phyloP scores from a whole-genome alignment of 139 green algal species.

The Asterochloris sp. region DNA sequence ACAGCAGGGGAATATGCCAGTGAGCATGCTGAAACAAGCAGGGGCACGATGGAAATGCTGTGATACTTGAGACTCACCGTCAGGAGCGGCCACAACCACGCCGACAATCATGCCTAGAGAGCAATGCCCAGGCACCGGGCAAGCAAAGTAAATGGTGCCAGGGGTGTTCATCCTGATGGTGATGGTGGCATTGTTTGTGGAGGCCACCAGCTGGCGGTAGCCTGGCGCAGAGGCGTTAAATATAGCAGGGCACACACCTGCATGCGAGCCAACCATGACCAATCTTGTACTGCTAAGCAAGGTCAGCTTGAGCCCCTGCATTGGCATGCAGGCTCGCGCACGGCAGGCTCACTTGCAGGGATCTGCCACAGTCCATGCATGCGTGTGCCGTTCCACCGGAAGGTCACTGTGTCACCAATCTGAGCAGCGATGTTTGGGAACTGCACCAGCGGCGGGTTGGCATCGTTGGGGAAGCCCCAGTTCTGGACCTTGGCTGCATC shows the following conservation, averaged over 20 bases:
- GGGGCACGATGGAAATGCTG: too few species aligned
- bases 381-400: constrained; percentile 7
- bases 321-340: too few species aligned
- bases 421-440: background rate
- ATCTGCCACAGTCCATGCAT: constrained; percentile 6
- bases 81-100: background rate
- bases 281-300: background rate
- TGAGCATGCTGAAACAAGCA: too few species aligned
- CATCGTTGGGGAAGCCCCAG: too few species aligned
- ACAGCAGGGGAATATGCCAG: background rate
- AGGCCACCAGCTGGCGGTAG: constrained; percentile 4
- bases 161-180: constrained; percentile 8
- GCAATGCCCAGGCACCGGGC: background rate
- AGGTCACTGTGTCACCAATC: constrained; percentile 10
- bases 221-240: background rate
- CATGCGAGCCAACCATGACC: background rate
- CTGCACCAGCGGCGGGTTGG: too few species aligned
- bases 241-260: constrained; percentile 1
- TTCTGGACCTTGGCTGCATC: too few species aligned
- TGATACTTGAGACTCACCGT: background rate
- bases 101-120: background rate
- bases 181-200: background rate
- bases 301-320: background rate
- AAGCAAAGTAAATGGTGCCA: constrained; percentile 1
- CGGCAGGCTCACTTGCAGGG: background rate